Conservation (phyloP, 1,284 basidiomycete species). For the Heliocybe sulcata region DNA sequence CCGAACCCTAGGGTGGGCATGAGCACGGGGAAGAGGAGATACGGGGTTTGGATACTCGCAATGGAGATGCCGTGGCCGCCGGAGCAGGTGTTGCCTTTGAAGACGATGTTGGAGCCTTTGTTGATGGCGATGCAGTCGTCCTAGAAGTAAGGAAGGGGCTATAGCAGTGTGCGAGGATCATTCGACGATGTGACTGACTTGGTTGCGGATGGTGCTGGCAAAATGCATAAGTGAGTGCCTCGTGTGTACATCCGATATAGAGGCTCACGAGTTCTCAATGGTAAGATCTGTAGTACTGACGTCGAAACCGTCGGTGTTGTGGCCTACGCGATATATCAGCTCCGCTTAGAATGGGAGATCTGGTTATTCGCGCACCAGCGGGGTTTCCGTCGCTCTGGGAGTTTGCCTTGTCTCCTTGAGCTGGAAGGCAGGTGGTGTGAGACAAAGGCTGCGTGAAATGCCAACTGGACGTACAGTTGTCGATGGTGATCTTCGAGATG, state of each 20-base stretch:
- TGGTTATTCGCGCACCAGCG: too few species aligned
- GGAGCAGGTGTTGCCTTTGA: conserved; percentile 45
- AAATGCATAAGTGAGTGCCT: background rate
- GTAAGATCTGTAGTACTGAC: conserved; percentile 32
- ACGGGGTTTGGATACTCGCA: conserved; percentile 9
- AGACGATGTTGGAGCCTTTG: conserved; percentile 44
- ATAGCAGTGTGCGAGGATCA: too few species aligned
- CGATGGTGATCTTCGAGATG: conserved; percentile 25
- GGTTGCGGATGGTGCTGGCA: conserved; percentile 20
- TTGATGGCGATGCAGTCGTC: conserved; percentile 64
- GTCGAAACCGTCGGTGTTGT: conserved; percentile 52
- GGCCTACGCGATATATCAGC: too few species aligned
- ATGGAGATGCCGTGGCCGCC: conserved; percentile 57
- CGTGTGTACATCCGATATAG: background rate
- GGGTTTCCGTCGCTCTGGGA: conserved; percentile 31
- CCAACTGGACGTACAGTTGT: conserved; percentile 31
- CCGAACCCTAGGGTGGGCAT: background rate
- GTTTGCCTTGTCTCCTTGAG: conserved; percentile 34
- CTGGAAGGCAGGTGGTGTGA: conserved; percentile 10
- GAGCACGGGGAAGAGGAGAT: background rate
- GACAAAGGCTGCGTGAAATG: background rate
- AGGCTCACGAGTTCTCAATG: conserved; percentile 33
- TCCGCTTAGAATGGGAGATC: too few species aligned
- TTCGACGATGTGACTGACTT: conserved; percentile 18
- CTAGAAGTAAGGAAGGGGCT: conserved; percentile 29